Conservation (phyloP, 306 rosid genomes). For the Castanea crenata region DNA sequence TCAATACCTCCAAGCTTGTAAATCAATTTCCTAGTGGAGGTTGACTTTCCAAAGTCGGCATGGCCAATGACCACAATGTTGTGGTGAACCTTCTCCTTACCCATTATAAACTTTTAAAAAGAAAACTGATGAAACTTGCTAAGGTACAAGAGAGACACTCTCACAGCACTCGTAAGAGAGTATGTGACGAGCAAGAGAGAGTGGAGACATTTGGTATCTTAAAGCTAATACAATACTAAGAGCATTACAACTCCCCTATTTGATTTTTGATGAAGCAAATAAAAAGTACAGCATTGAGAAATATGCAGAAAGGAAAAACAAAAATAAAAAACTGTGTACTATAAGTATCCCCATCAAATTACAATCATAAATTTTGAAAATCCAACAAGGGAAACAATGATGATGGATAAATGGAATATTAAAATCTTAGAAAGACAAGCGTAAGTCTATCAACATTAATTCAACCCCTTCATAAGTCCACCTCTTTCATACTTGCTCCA, state of each 20-base stretch:
- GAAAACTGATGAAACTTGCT: too few species aligned
- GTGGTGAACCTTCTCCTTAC: slow-evolving; percentile 49
- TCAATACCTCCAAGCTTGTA: slow-evolving; percentile 31
- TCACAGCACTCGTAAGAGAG: too few species aligned
- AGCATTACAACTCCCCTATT: not conserved
- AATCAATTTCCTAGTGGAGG: slow-evolving; percentile 31
- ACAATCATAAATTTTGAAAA: not conserved
- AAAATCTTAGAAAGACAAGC: too few species aligned
- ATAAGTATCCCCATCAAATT: not conserved
- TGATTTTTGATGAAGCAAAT: not conserved
- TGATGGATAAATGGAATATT: too few species aligned
- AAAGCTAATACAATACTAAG: not conserved
- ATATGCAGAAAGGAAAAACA: not conserved
- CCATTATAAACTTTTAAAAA: not conserved
- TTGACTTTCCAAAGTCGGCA: slow-evolving; percentile 28
- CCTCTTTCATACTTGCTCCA: too few species aligned
- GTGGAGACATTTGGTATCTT: not conserved
- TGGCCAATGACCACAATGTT: slow-evolving; percentile 39
- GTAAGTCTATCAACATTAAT: too few species aligned
- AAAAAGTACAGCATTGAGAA: not conserved
- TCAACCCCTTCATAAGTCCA: too few species aligned
- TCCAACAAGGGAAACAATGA: not conserved
- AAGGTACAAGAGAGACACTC: too few species aligned
- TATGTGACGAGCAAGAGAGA: too few species aligned
- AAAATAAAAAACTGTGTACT: not conserved